phyloP scores from a whole-genome alignment of 2,329 filamentous ascomycete species.

The Claviceps quebecensis region DNA sequence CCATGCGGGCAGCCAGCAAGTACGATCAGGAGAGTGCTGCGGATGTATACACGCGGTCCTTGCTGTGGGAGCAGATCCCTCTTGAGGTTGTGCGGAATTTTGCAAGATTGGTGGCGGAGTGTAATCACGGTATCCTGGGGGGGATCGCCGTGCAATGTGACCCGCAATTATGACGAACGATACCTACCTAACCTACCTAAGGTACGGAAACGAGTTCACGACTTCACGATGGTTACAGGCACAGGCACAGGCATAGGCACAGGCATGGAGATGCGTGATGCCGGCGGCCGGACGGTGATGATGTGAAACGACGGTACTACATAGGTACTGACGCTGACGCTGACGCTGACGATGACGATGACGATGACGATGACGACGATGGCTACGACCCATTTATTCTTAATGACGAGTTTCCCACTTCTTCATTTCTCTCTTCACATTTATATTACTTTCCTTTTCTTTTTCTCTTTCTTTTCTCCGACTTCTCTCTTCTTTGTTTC shows the following conservation, averaged over 20 bases:
- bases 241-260: too few species aligned
- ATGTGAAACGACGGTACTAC: constrained; percentile 20
- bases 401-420: constrained; percentile 10
- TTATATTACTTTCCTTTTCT: background rate
- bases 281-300: too few species aligned
- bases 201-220: too few species aligned
- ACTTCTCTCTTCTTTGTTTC: background rate
- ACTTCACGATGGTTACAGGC: too few species aligned
- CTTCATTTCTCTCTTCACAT: constrained; percentile 6
- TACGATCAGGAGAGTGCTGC: constrained; percentile 59
- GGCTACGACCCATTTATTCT: constrained; percentile 13
- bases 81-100: constrained; percentile 85
- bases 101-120: constrained; percentile 76
- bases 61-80: constrained; percentile 90
- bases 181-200: too few species aligned
- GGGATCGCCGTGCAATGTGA: constrained; percentile 30
- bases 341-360: constrained; percentile 22
- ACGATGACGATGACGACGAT: constrained; percentile 22
- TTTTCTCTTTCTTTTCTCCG: background rate
- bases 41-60: constrained; percentile 82
- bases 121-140: constrained; percentile 35
- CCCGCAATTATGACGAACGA: constrained; percentile 21
- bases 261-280: too few species aligned
- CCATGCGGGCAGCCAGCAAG: constrained; percentile 59
- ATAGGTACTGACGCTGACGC: constrained; percentile 18